Conservation (phyloP, 2,329 filamentous ascomycete species). For the Didymella pinodella region DNA sequence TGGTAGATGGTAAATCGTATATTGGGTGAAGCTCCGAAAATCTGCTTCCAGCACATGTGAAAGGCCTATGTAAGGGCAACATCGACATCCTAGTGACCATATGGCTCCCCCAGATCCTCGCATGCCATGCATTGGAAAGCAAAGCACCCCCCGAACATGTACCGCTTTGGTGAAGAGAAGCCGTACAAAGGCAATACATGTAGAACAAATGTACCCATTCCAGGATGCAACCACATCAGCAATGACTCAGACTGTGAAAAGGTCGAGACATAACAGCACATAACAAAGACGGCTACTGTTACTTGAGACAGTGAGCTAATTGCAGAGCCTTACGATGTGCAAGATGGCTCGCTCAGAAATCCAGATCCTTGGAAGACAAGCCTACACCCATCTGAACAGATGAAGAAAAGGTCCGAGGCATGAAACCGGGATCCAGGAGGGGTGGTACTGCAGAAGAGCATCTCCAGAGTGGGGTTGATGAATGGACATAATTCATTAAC, state of each 20-base stretch:
- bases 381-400: conserved; percentile 15
- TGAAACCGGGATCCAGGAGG: conserved; percentile 1
- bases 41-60: conserved; percentile 18
- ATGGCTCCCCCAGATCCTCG: conserved; percentile 28
- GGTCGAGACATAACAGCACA: background rate
- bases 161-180: conserved; percentile 25
- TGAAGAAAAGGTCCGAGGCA: conserved; percentile 3
- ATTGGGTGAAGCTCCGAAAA: conserved; percentile 11
- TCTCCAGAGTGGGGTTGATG: conserved; percentile 11
- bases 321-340: conserved; percentile 4
- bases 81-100: conserved; percentile 3
- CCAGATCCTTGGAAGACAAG: conserved; percentile 7
- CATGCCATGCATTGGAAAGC: conserved; percentile 43
- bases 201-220: conserved; percentile 25
- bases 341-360: conserved; percentile 2
- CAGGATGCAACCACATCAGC: conserved; percentile 15
- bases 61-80: conserved; percentile 10
- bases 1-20: conserved; percentile 11
- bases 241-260: conserved; percentile 6
- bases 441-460: conserved; percentile 6
- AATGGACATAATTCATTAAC: conserved; percentile 21
- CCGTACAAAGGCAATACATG: conserved; percentile 48
- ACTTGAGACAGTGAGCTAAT: background rate
- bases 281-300: conserved; percentile 1
- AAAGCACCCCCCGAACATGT: conserved; percentile 46